Percentiles rank a stretch among this genome's conserved stretches.
These are phyloP conservation scores for Colletotrichum navitas DNA, from an alignment of 2,329 filamentous ascomycete species.

Conservation along the genomic window DNA sequence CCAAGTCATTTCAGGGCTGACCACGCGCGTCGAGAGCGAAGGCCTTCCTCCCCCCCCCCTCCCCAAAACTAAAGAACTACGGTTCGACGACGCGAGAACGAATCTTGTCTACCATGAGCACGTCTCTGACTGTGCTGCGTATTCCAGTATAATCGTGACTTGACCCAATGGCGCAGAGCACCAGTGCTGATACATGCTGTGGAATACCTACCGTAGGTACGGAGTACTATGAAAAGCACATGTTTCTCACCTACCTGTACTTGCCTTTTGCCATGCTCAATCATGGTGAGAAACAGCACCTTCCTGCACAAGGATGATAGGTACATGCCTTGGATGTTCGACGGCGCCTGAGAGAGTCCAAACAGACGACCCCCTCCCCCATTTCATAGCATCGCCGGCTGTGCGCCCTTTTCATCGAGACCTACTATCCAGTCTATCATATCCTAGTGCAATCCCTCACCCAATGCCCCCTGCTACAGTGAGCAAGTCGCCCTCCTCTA, in stretches of 20 bases:
- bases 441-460: neutral
- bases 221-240: slow-evolving; percentile 28
- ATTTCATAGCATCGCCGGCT: neutral
- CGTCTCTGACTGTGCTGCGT: neutral
- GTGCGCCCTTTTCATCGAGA: neutral
- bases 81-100: neutral
- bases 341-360: neutral
- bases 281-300: neutral
- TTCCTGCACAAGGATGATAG: neutral
- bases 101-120: neutral
- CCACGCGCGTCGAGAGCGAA: neutral
- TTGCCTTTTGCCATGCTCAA: neutral
- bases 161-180: slow-evolving; percentile 25
- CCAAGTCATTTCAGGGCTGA: neutral
- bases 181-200: neutral
- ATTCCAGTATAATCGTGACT: neutral
- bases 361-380: neutral
- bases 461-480: neutral
- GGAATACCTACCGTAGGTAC: neutral
- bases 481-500: neutral
- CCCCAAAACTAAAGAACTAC: neutral
- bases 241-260: slow-evolving; percentile 11
- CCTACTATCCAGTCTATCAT: neutral
- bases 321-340: neutral
- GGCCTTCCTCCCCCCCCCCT: too few relatives aligned